Conservation (phyloP, 768 basidiomycete genomes). For the Russula sp. region DNA sequence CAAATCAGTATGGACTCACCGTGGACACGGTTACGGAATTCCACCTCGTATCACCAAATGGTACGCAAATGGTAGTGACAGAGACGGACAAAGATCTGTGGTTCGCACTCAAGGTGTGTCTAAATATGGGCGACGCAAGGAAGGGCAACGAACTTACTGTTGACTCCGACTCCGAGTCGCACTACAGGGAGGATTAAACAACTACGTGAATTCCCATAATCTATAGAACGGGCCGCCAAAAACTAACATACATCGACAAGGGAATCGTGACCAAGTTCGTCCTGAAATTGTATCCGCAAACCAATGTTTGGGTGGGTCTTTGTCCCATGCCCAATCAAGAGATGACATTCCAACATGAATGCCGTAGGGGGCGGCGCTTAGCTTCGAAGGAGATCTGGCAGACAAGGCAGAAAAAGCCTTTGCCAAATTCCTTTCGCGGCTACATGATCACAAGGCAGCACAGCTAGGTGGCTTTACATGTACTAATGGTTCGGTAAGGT, state of each 20-base stretch:
- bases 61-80: conserved; percentile 23
- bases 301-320: conserved; percentile 23
- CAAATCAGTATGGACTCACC: conserved; percentile 29
- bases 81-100: conserved; percentile 26
- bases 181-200: conserved; percentile 23
- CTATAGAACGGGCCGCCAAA: background rate
- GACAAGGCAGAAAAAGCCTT: conserved; percentile 5
- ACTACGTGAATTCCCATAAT: conserved; percentile 9
- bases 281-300: conserved; percentile 14
- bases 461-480: conserved; percentile 10
- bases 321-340: background rate
- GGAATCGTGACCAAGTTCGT: conserved; percentile 26
- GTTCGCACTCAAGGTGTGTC: conserved; percentile 21
- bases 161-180: no score
- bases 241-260: background rate
- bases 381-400: background rate
- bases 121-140: no score
- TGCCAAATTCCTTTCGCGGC: background rate
- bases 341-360: background rate
- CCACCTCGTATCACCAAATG: conserved; percentile 31
- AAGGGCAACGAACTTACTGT: background rate
- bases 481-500: conserved; percentile 10
- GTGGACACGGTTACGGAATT: conserved; percentile 29
- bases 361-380: conserved; percentile 7
- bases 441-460: conserved; percentile 13